Evolutionary conservation across 805 yeast species (phyloP), one percentile per base, ranked within the genome.

Genomic region (Candida sphagnicola): DNA sequence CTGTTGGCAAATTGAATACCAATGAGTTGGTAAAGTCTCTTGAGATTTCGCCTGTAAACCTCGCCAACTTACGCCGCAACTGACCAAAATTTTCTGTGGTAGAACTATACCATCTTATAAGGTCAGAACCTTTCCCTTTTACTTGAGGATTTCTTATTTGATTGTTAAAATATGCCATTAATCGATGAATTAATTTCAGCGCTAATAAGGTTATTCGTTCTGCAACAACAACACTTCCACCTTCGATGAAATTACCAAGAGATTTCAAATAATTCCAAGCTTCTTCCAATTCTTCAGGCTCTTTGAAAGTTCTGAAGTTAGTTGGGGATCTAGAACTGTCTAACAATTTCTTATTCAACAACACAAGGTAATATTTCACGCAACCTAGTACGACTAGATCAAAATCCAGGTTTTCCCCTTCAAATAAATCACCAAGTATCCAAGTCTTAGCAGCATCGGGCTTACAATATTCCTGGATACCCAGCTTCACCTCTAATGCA

Each of bases 201-300:
- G 88, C 78, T 32, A 93, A 61, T 4, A 71, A 34, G 50, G 82
- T 70, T 41, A 90, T 82, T 50, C 83, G 88, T 46, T 82, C 82
- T 0, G 96, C 93, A 38, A 91, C 80, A 12, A 83, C 80, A 4
- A 78, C 75, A 29, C 93, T 87, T 19, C 95, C 91, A 4, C 87
- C 85, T 30, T 85, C 89, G 19, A 93, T 74, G 48, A 75, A 82
- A 44, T 74, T 77, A 11, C 97, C 96, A 25, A 87, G 72, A 49
- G 80, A 80, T 49, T 77, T 85, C 47, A 93, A 67, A 49, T 82
- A 80, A 21, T 74, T 72, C 90, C 95, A 93, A 31, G 85, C 85
- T 38, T 72, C 77, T 51, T 88, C 95, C 35, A 93, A 66, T 53
- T 85, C 89, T 48, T 91, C 99, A 1, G 96, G 90, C 51, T 87